Evolutionary conservation across 345 rosid species (phyloP).

Genomic region (Syzygium oleosum): DNA sequence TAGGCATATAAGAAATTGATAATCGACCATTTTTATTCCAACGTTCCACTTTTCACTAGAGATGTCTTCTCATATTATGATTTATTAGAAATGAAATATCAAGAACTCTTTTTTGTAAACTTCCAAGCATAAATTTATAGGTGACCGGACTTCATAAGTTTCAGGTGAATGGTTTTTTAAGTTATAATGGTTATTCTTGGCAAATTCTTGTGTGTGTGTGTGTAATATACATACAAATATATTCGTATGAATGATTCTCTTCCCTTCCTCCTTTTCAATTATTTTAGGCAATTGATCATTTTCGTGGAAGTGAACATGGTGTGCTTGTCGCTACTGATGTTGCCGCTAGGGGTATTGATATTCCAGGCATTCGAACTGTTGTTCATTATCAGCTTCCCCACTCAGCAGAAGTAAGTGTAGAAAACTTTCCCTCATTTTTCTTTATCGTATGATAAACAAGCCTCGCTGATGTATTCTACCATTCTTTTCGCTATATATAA

Average conservation of each 20-base stretch:
- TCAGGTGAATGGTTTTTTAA: not conserved
- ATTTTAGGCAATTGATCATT: constrained; percentile 77
- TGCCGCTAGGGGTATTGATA: constrained; percentile 98
- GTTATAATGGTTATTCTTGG: not conserved
- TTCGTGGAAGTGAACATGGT: constrained; percentile 71
- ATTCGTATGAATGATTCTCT: not conserved
- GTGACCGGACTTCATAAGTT: not conserved
- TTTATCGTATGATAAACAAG: not conserved
- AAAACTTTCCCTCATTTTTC: not conserved
- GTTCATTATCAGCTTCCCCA: constrained; percentile 98
- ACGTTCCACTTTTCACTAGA: not conserved
- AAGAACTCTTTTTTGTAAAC: not conserved
- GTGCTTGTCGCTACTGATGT: constrained; percentile 93
- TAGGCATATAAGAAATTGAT: not conserved
- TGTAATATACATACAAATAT: not conserved
- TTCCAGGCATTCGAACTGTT: constrained; percentile 87
- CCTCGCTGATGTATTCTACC: not conserved
- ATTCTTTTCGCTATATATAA: not conserved
- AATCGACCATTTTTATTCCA: not conserved
- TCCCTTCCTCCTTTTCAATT: not conserved
- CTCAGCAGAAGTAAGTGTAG: constrained; percentile 69
- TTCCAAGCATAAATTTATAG: not conserved
- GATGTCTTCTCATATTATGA: not conserved
- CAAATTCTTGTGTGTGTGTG: not conserved
- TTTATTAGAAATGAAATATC: not conserved